Evolutionary conservation across 352 stramenopile species (phyloP).

Genomic region (Phytophthora citricola): DNA sequence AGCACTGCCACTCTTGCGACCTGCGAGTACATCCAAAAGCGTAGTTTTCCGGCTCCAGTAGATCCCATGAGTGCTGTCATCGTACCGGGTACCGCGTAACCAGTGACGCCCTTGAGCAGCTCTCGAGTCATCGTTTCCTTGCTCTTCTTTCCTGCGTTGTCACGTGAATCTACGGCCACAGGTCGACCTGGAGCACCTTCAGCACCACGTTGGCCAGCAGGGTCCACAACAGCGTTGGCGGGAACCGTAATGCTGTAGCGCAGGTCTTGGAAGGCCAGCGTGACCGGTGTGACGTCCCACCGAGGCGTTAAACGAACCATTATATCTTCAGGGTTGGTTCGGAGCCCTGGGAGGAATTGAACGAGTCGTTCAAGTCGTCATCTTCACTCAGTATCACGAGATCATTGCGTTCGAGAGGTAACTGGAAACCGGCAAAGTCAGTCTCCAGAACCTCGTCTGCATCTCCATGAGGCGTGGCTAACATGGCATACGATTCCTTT

Average conservation of each 20-base stretch:
- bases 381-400: conserved; percentile 15
- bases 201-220: conserved; percentile 17
- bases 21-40: conserved; percentile 94
- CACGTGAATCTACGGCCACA: conserved; percentile 46
- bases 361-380: conserved; percentile 22
- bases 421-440: conserved; percentile 27
- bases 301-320: conserved; percentile 30
- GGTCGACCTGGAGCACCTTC: conserved; percentile 32
- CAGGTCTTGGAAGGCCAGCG: conserved; percentile 56
- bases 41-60: conserved; percentile 85
- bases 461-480: conserved; percentile 36
- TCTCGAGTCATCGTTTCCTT: conserved; percentile 54
- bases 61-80: conserved; percentile 92
- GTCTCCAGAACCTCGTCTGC: conserved; percentile 36
- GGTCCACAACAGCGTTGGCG: conserved; percentile 18
- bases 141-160: conserved; percentile 42
- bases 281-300: conserved; percentile 44
- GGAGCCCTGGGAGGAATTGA: conserved; percentile 26
- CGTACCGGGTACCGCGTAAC: conserved; percentile 77
- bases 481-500: conserved; percentile 47
- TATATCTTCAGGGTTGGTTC: conserved; percentile 26
- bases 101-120: conserved; percentile 83
- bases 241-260: conserved; percentile 41
- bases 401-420: conserved; percentile 11
- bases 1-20: conserved; percentile 82